Conservation (phyloP, 306 rosid genomes). For the Ziziphus jujuba region DNA sequence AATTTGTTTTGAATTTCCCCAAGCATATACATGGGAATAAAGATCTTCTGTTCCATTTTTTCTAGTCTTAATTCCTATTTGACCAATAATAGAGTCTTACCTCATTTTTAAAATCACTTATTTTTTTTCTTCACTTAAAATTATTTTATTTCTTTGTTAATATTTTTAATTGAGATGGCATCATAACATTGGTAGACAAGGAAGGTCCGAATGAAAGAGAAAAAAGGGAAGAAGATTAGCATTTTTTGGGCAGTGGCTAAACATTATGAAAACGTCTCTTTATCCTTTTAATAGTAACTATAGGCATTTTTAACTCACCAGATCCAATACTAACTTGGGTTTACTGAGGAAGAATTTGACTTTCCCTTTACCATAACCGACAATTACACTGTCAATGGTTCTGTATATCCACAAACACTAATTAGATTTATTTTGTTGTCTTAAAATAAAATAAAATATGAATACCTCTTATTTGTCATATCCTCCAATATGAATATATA, state of each 20-base stretch:
- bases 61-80: no score
- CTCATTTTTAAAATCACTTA: no score
- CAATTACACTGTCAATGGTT: constrained; percentile 39
- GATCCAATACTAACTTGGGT: constrained; percentile 35
- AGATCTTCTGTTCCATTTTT: no score
- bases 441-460: neutral
- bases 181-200: no score
- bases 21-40: no score
- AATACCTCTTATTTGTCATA: neutral
- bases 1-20: no score
- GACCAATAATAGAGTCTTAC: no score
- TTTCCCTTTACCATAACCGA: constrained; percentile 41
- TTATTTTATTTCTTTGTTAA: no score
- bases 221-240: constrained; percentile 13
- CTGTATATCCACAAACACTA: constrained; percentile 10
- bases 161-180: no score
- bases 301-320: constrained; percentile 24
- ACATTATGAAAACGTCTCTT: neutral
- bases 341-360: constrained; percentile 26
- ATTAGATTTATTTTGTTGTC: neutral
- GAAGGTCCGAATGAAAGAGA: no score
- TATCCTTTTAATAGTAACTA: neutral
- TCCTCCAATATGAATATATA: neutral
- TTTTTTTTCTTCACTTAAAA: no score
- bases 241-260: no score